Conservation (phyloP, 1,284 basidiomycete species). For the Phellopilus nigrolimitatus region DNA sequence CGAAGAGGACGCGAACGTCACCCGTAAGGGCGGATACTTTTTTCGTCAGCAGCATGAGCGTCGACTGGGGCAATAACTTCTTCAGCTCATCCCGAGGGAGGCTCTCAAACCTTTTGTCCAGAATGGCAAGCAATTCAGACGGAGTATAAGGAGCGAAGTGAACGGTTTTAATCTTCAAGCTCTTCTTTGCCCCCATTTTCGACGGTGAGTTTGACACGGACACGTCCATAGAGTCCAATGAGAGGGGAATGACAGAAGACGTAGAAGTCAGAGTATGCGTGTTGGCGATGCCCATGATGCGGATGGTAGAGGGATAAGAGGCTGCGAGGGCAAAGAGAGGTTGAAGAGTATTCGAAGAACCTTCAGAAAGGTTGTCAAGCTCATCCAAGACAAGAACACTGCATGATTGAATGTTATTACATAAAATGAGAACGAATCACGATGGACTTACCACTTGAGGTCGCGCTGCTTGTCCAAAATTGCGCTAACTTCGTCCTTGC, state of each 20-base stretch:
- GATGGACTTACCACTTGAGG: slow-evolving; percentile 50
- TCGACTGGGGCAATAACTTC: slow-evolving; percentile 56
- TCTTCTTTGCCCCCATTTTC: slow-evolving; percentile 10
- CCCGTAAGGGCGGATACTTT: slow-evolving; percentile 75
- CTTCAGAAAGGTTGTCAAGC: slow-evolving; percentile 62
- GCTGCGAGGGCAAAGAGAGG: slow-evolving; percentile 61
- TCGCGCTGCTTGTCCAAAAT: slow-evolving; percentile 28
- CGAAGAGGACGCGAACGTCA: slow-evolving; percentile 71
- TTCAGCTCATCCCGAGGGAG: slow-evolving; percentile 38
- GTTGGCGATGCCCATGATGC: slow-evolving; percentile 76
- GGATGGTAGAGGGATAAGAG: slow-evolving; percentile 42
- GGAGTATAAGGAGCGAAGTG: slow-evolving; percentile 76
- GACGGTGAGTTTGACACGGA: slow-evolving; percentile 27
- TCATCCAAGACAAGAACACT: slow-evolving; percentile 77
- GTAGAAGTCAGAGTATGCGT: slow-evolving; percentile 72
- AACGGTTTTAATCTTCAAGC: slow-evolving; percentile 49
- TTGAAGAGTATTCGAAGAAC: slow-evolving; percentile 49
- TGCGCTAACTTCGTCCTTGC: slow-evolving; percentile 33
- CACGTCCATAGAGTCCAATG: slow-evolving; percentile 23
- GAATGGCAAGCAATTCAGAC: slow-evolving; percentile 58
- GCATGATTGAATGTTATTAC: slow-evolving; percentile 18
- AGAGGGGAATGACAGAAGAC: slow-evolving; percentile 28
- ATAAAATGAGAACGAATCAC: slow-evolving; percentile 3
- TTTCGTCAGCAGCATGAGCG: slow-evolving; percentile 65
- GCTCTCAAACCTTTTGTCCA: slow-evolving; percentile 52